These are phyloP conservation scores for Glycine tomentella DNA, from an alignment of 306 rosid genomes.

Conservation along the genomic window DNA sequence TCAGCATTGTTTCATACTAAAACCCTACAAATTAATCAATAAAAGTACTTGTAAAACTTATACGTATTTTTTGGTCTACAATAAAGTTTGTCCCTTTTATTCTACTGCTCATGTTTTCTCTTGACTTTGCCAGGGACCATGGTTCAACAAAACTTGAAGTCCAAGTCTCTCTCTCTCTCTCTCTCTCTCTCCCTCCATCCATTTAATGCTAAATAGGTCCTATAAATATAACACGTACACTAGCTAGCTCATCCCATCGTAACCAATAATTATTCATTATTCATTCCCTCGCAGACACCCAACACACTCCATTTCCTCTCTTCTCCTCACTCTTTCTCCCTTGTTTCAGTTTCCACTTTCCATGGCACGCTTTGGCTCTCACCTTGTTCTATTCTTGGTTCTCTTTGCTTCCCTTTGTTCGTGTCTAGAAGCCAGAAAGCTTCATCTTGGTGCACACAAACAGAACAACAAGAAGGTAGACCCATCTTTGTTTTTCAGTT, in stretches of 20 bases:
- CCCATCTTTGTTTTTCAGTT: conserved; percentile 51
- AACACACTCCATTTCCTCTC: not conserved
- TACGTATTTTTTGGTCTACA: too few species aligned
- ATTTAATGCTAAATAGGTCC: too few species aligned
- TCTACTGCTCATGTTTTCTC: too few species aligned
- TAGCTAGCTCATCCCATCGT: too few species aligned
- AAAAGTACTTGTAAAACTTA: too few species aligned
- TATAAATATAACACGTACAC: conserved; percentile 29
- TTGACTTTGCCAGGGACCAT: not conserved
- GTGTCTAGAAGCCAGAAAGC: conserved; percentile 59
- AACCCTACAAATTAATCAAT: too few species aligned
- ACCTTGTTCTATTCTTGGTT: conserved; percentile 50
- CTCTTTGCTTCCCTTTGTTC: conserved; percentile 51
- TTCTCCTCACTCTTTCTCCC: too few species aligned
- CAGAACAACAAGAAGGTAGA: not conserved
- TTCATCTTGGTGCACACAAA: conserved; percentile 40
- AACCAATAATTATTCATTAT: too few species aligned
- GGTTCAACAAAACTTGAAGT: conserved; percentile 43
- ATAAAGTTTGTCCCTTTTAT: too few species aligned
- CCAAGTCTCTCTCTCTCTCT: conserved; percentile 34
- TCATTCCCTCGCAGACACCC: too few species aligned
- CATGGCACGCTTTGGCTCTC: conserved; percentile 59
- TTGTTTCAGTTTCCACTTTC: too few species aligned
- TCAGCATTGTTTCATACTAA: too few species aligned
- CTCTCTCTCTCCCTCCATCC: not conserved